Evolutionary conservation across 1,284 basidiomycete species (phyloP).

Genomic region (Moesziomyces antarcticus): DNA sequence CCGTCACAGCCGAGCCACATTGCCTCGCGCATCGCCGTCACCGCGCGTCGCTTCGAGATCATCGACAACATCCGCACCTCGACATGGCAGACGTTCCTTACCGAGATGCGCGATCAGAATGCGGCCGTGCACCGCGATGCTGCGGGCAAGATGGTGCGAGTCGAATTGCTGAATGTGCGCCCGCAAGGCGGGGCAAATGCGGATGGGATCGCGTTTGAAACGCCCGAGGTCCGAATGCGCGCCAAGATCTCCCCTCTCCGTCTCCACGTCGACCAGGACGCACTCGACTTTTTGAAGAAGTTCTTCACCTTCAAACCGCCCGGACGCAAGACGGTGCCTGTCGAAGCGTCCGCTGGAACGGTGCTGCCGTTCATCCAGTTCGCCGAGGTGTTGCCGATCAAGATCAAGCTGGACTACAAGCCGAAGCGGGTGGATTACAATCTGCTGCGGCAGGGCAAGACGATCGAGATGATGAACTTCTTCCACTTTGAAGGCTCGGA

Average conservation of each 20-base stretch:
- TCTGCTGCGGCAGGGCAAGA: slow-evolving; percentile 81
- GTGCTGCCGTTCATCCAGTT: slow-evolving; percentile 70
- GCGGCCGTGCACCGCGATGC: slow-evolving; percentile 77
- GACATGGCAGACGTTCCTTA: slow-evolving; percentile 97
- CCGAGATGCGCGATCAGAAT: slow-evolving; percentile 66
- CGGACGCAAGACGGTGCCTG: slow-evolving; percentile 50
- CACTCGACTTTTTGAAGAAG: slow-evolving; percentile 94
- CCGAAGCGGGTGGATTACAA: slow-evolving; percentile 94
- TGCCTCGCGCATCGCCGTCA: slow-evolving; percentile 48
- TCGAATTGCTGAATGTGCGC: slow-evolving; percentile 74
- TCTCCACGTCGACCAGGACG: slow-evolving; percentile 96
- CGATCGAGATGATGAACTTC: slow-evolving; percentile 99
- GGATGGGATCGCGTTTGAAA: neutral
- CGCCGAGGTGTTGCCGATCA: slow-evolving; percentile 85
- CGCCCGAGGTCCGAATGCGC: slow-evolving; percentile 78
- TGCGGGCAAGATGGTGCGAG: slow-evolving; percentile 89
- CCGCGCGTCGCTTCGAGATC: slow-evolving; percentile 78
- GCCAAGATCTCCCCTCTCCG: slow-evolving; percentile 75
- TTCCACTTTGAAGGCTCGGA: slow-evolving; percentile 99
- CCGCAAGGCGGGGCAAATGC: slow-evolving; percentile 68
- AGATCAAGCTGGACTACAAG: slow-evolving; percentile 95
- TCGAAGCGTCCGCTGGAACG: slow-evolving; percentile 5
- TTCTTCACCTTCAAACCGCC: slow-evolving; percentile 86
- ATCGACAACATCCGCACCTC: slow-evolving; percentile 97
- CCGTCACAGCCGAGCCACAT: slow-evolving; percentile 25